A percentile compares a stretch with the other conserved stretches of the same genome.
Evolutionary conservation across 2,329 filamentous ascomycete genomes (phyloP).

Genomic region (Fusarium hostae): DNA sequence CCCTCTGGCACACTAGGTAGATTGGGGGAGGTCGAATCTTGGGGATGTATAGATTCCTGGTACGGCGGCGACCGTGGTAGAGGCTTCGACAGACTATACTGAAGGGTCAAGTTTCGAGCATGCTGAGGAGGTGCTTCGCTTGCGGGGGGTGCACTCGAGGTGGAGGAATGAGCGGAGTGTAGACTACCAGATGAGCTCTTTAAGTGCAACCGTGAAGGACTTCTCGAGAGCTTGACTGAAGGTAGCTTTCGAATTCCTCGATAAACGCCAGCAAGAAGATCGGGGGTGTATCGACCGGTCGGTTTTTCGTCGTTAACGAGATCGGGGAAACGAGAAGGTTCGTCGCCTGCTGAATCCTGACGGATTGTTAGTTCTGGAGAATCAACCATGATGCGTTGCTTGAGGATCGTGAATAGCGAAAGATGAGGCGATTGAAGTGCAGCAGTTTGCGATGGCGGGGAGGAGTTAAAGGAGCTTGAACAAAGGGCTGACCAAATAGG

Average conservation of each 20-base stretch:
- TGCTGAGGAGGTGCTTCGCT: slow-evolving; percentile 53
- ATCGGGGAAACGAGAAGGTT: slow-evolving; percentile 57
- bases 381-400: slow-evolving; percentile 43
- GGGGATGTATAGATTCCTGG: slow-evolving; percentile 42
- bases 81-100: slow-evolving; percentile 68
- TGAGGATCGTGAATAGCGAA: slow-evolving; percentile 18
- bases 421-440: slow-evolving; percentile 23
- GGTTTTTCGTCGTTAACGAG: slow-evolving; percentile 56
- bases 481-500: slow-evolving; percentile 33
- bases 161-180: slow-evolving; percentile 30
- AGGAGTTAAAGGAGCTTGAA: slow-evolving; percentile 19
- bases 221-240: slow-evolving; percentile 55
- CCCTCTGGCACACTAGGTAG: slow-evolving; percentile 49
- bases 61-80: slow-evolving; percentile 62
- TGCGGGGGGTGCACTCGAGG: slow-evolving; percentile 31
- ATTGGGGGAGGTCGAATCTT: slow-evolving; percentile 47
- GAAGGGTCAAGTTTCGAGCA: slow-evolving; percentile 65
- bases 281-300: slow-evolving; percentile 53
- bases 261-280: slow-evolving; percentile 63
- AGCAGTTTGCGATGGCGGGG: slow-evolving; percentile 12
- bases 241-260: slow-evolving; percentile 62
- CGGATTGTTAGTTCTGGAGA: slow-evolving; percentile 47
- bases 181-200: slow-evolving; percentile 43
- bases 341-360: slow-evolving; percentile 46
- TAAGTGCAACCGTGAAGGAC: slow-evolving; percentile 56